Base-by-base conservation (phyloP, 2,329 filamentous ascomycete genomes). In the Fusarium brachygibbosum region DNA sequence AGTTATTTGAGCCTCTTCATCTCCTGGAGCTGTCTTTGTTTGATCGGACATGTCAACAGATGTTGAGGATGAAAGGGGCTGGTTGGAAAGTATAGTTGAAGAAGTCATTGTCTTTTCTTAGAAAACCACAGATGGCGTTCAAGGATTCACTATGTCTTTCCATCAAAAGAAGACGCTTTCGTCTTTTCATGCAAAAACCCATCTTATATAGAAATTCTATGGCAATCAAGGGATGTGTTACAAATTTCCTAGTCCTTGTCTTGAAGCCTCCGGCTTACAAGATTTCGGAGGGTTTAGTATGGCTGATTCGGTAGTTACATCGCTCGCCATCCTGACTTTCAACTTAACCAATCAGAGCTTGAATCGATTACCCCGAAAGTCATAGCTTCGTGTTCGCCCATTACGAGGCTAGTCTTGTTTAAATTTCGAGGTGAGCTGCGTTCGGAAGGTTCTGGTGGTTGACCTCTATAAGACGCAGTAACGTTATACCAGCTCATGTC, bases 31-130 rank as follows among this genome's bases (percentile, higher is more conserved):
- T 14, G 16, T 21, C 21, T 41, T 41, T 13, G 23, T 23, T n/a
- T 41, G 45, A 14, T 21, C 32, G 6, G 62, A 61, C 21, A 25
- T 29, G 29, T 53, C 31, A 19, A 23, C 5, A 16, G 62, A 66
- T 5, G 38, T 13, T 13, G 25, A 42, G 5, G 32, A 32, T 8
- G 42, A 37, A 16, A 6, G 21, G 9, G 32, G 21, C n/a, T 41
- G 42, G 5, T 56, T 29, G 1, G 41, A 11, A 28, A 13, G 6
- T 17, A 11, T 28, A 28, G 10, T 13, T 11, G 23, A 12, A 13
- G 25, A 29, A 28, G 7, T n/a, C n/a, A 23, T 13, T 29, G 10
- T 42, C 17, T n/a, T 44, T 19, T 13, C 11, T 12, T 5, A 11
- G 16, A 19, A 6, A 19, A 9, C 5, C 16, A 17, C 14, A 17